phyloP scores from a whole-genome alignment of 352 stramenopile species.

The Phytophthora agathidicida region DNA sequence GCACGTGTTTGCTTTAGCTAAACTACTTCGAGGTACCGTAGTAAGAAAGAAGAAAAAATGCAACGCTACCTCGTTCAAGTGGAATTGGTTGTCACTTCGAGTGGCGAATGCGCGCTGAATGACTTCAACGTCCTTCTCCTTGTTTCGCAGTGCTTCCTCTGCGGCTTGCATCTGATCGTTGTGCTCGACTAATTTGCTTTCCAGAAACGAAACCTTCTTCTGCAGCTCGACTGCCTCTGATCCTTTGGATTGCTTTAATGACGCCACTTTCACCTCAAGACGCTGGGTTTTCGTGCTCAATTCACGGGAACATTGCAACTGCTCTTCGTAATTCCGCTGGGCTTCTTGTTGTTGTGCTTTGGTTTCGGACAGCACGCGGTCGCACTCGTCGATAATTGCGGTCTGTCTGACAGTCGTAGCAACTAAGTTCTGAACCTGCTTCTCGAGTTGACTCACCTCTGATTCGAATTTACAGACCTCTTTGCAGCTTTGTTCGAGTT shows the following conservation, averaged over 20 bases:
- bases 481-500: conserved; percentile 34
- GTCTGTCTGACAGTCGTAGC: conserved; percentile 71
- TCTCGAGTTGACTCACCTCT: conserved; percentile 39
- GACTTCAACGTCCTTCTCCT: conserved; percentile 54
- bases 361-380: conserved; percentile 56
- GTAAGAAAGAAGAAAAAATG: too few relatives aligned
- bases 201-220: conserved; percentile 35
- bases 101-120: conserved; percentile 46
- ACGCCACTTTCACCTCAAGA: conserved; percentile 44
- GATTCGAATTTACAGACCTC: conserved; percentile 36
- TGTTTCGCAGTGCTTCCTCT: conserved; percentile 45
- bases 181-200: conserved; percentile 47
- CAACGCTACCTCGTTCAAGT: conserved; percentile 53
- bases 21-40: too few relatives aligned
- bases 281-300: conserved; percentile 40
- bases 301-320: conserved; percentile 39
- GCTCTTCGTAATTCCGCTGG: conserved; percentile 49
- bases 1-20: conserved; percentile 31
- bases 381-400: conserved; percentile 77
- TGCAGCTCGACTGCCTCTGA: conserved; percentile 32
- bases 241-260: conserved; percentile 18
- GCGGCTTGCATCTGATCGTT: conserved; percentile 49
- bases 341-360: conserved; percentile 43
- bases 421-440: conserved; percentile 58
- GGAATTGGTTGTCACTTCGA: conserved; percentile 41